phyloP scores from a whole-genome alignment of 2,329 filamentous ascomycete species.

The Thyridium curvatum region DNA sequence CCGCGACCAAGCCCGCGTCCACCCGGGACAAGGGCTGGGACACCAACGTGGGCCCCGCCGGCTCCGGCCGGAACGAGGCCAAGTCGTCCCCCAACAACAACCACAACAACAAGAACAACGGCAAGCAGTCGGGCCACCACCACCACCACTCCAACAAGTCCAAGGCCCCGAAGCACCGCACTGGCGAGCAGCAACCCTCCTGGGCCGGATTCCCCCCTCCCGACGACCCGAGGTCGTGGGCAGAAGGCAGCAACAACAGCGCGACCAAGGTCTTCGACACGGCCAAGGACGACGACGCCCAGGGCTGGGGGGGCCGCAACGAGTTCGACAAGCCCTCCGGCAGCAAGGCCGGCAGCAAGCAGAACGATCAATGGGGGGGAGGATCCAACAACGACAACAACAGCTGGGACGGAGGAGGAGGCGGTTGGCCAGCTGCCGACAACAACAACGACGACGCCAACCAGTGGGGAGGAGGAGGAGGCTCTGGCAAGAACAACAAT shows the following conservation, averaged over 20 bases:
- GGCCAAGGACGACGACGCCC: constrained; percentile 1
- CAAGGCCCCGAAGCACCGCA: not conserved
- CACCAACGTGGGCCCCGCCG: constrained; percentile 19
- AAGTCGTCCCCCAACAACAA: constrained; percentile 1
- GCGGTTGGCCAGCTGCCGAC: constrained; percentile 1
- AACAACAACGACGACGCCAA: constrained; percentile 1
- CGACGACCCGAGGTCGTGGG: no score
- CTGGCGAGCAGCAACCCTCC: constrained; percentile 5
- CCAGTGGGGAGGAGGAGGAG: not conserved
- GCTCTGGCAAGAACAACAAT: no score
- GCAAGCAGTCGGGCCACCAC: not conserved
- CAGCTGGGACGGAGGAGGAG: constrained; percentile 1
- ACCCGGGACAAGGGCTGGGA: constrained; percentile 11
- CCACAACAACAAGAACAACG: constrained; percentile 3
- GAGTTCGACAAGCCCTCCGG: constrained; percentile 3
- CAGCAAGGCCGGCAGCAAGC: not conserved
- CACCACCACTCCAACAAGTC: not conserved
- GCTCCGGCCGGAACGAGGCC: constrained; percentile 1
- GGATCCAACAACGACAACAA: constrained; percentile 1
- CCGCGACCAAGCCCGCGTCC: constrained; percentile 2
- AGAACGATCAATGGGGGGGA: not conserved
- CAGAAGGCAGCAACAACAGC: no score
- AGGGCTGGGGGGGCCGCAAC: constrained; percentile 10
- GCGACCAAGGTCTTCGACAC: constrained; percentile 2
- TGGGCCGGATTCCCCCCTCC: no score